These are phyloP conservation scores for Tetrahymena thermophila DNA, from an alignment of 73 alveolate genomes.

Conservation along the genomic window DNA sequence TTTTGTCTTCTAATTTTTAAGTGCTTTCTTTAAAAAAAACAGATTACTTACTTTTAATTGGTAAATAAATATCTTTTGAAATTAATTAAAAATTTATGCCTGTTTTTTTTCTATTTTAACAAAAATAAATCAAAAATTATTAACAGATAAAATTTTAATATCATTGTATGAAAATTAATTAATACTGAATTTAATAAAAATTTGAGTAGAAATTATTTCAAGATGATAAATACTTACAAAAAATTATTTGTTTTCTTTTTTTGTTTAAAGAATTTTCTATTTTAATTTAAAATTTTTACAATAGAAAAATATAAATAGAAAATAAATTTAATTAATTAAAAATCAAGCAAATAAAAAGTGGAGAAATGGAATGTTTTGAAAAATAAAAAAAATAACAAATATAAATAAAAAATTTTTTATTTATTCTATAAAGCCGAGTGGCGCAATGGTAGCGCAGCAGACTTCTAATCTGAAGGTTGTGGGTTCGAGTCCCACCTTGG, in stretches of 20 bases:
- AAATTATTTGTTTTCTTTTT: too few relatives aligned
- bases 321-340: too few relatives aligned
- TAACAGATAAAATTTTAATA: neutral
- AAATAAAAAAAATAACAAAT: neutral
- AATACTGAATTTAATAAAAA: neutral
- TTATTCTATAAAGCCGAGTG: neutral
- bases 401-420: neutral
- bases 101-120: neutral
- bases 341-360: neutral
- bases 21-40: neutral
- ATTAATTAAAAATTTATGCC: neutral
- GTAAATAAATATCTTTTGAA: neutral
- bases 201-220: neutral
- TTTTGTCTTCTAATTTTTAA: neutral
- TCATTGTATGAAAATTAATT: too few relatives aligned
- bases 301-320: neutral
- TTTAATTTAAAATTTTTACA: too few relatives aligned
- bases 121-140: neutral
- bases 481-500: slow-evolving; percentile 8
- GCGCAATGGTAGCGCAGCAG: slow-evolving; percentile 8
- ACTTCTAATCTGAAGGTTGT: slow-evolving; percentile 2
- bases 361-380: too few relatives aligned
- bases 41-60: neutral
- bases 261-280: neutral
- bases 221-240: neutral